These are phyloP conservation scores for Rhododendron ferrugineum DNA, from an alignment of 148 eudicot genomes.

Conservation along the genomic window DNA sequence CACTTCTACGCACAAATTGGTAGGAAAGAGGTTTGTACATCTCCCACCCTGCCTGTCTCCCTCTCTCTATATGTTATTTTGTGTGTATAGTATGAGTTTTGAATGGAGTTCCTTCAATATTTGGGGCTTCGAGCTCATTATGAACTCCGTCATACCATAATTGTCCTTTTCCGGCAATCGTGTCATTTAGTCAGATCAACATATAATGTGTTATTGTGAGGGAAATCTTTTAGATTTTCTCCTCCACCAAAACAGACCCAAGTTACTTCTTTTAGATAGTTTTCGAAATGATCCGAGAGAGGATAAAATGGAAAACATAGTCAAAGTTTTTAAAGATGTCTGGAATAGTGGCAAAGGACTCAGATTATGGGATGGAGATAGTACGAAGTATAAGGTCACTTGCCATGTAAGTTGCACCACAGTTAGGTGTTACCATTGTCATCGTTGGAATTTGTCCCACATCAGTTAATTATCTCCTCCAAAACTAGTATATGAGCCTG, in stretches of 20 bases:
- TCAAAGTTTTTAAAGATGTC: background rate
- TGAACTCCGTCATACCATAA: background rate
- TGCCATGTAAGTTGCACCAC: background rate
- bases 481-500: too few species aligned
- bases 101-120: background rate
- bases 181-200: background rate
- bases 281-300: background rate
- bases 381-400: background rate
- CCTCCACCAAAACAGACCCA: background rate
- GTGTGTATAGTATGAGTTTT: background rate
- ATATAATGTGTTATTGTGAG: background rate
- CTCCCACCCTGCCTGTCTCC: background rate
- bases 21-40: slow-evolving; percentile 53
- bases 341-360: background rate
- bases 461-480: too few species aligned
- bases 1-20: slow-evolving; percentile 65
- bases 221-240: background rate
- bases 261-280: background rate
- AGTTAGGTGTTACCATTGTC: background rate
- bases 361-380: background rate
- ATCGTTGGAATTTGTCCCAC: too few species aligned
- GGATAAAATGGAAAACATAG: background rate
- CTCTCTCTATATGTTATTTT: background rate
- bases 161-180: background rate
- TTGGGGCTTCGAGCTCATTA: background rate